These are phyloP conservation scores for Acer negundo DNA, from an alignment of 345 rosid genomes.

Conservation along the genomic window DNA sequence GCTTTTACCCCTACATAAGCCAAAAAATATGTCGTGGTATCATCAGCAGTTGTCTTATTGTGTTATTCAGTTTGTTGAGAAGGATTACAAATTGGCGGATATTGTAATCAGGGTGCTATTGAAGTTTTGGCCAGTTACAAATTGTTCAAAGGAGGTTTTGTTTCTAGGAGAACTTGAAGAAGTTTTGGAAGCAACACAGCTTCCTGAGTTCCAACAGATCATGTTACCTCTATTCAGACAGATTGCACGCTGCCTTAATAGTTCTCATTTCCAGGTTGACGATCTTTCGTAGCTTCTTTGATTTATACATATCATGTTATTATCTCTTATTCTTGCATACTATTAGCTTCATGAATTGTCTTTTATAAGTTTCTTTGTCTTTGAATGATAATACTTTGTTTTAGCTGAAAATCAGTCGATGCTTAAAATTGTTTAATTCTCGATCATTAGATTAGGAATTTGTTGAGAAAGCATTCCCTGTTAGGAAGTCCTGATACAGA, in stretches of 20 bases:
- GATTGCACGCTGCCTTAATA: constrained; percentile 48
- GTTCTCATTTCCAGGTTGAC: constrained; percentile 51
- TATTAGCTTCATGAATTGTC: background rate
- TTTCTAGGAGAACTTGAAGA: constrained; percentile 53
- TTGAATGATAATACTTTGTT: background rate
- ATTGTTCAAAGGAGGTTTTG: constrained; percentile 51
- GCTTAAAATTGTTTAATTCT: no score
- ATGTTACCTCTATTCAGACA: constrained; percentile 49
- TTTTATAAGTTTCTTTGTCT: background rate
- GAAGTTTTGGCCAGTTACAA: constrained; percentile 54
- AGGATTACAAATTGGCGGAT: constrained; percentile 48
- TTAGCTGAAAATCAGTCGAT: background rate
- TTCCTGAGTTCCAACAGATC: constrained; percentile 39
- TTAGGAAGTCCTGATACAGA: background rate
- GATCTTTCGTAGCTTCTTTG: background rate
- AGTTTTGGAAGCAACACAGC: constrained; percentile 40
- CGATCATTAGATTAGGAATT: background rate
- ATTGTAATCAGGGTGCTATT: constrained; percentile 43
- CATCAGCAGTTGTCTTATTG: constrained; percentile 52
- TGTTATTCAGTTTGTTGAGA: constrained; percentile 46
- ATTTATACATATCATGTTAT: background rate
- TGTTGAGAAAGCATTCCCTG: background rate
- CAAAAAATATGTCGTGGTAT: constrained; percentile 35
- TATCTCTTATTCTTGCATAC: background rate
- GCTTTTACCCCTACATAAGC: constrained; percentile 49